Conservation (phyloP, 495 filamentous ascomycete genomes). For the Coniosporium apollinis region DNA sequence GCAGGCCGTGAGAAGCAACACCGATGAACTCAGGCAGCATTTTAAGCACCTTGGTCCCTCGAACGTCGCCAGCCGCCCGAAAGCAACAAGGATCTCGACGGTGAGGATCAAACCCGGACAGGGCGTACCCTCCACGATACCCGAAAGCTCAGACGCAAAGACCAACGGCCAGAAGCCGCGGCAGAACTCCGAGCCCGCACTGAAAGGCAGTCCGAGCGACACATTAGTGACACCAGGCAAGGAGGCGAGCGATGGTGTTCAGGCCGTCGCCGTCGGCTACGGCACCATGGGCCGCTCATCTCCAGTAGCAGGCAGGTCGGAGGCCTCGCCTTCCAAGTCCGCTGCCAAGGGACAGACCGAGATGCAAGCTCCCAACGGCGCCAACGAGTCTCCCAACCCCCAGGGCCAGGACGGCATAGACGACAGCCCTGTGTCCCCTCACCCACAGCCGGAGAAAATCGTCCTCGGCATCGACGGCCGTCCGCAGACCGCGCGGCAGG, state of each 20-base stretch:
- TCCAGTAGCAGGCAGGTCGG: not conserved
- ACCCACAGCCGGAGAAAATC: not conserved
- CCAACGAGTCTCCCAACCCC: not conserved
- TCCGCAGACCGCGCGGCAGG: slow-evolving; percentile 9
- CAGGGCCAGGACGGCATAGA: slow-evolving; percentile 3
- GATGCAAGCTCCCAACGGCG: not conserved
- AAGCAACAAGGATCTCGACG: slow-evolving; percentile 63
- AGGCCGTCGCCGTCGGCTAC: slow-evolving; percentile 48
- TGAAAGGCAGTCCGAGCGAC: slow-evolving; percentile 20
- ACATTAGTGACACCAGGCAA: no score
- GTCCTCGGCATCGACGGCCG: slow-evolving; percentile 7
- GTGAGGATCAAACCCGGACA: slow-evolving; percentile 77
- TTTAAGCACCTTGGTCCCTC: slow-evolving; percentile 84
- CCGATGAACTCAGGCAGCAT: slow-evolving; percentile 59
- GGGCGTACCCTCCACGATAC: slow-evolving; percentile 13
- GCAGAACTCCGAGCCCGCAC: slow-evolving; percentile 11
- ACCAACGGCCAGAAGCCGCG: slow-evolving; percentile 8
- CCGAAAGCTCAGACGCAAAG: slow-evolving; percentile 11
- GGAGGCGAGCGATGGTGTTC: slow-evolving; percentile 51
- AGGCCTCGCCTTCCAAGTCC: not conserved
- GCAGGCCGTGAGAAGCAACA: slow-evolving; percentile 16
- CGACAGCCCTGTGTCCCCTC: not conserved
- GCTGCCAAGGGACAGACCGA: not conserved
- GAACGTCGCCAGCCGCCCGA: slow-evolving; percentile 72
- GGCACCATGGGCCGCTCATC: slow-evolving; percentile 32